Conservation (phyloP, 73 alveolate species). For the Loxodes magnus region DNA sequence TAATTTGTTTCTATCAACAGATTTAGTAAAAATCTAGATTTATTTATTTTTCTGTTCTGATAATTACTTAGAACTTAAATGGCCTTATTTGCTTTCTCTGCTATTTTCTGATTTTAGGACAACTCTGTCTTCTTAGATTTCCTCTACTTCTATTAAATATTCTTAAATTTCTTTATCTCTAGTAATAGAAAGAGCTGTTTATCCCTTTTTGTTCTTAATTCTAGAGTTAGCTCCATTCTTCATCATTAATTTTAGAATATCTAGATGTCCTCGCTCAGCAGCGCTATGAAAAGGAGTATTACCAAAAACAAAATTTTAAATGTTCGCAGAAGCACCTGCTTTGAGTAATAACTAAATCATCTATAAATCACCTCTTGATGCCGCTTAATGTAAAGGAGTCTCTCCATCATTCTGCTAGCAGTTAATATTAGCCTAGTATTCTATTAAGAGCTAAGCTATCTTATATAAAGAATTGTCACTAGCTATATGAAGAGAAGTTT, state of each 20-base stretch:
- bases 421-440: conserved; percentile 2
- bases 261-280: background rate
- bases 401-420: background rate
- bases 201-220: too few species aligned
- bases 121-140: too few species aligned
- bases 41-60: too few species aligned
- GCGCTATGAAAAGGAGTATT: conserved; percentile 12
- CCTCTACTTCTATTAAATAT: too few species aligned
- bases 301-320: conserved; percentile 3
- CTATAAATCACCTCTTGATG: background rate
- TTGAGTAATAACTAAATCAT: background rate
- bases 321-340: conserved; percentile 6
- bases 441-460: background rate
- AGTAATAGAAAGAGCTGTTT: too few species aligned
- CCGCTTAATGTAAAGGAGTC: conserved; percentile 13
- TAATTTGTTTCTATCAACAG: too few species aligned
- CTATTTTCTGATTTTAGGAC: too few species aligned
- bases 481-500: conserved; percentile 5
- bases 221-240: conserved; percentile 2
- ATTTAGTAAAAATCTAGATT: too few species aligned
- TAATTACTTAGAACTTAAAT: too few species aligned
- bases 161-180: too few species aligned
- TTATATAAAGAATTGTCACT: background rate
- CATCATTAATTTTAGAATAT: background rate
- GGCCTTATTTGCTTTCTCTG: too few species aligned